Evolutionary conservation across 257 asterid species (phyloP).

Genomic region (Nicotiana attenuata): DNA sequence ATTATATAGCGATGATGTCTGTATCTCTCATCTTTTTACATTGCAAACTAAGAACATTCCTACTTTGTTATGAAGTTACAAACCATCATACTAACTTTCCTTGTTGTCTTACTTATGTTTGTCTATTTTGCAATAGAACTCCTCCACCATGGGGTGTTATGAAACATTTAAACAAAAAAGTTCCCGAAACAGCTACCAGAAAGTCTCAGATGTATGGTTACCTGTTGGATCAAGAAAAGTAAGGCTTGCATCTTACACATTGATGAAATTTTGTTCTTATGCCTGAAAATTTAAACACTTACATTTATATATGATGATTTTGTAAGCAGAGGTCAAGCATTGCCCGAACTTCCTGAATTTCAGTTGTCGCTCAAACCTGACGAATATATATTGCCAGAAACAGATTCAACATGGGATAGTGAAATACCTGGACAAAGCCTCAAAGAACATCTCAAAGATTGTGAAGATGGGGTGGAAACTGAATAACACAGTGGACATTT

Average conservation of each 20-base stretch:
- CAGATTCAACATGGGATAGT: slow-evolving; percentile 54
- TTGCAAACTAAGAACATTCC: neutral
- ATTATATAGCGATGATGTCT: no score
- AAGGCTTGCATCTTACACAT: slow-evolving; percentile 2
- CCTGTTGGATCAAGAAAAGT: slow-evolving; percentile 70
- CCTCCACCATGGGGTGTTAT: slow-evolving; percentile 77
- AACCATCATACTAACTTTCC: neutral
- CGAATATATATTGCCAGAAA: slow-evolving; percentile 55
- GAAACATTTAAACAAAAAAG: slow-evolving; percentile 70
- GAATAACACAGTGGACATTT: neutral
- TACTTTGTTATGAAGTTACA: neutral
- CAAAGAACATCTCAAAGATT: slow-evolving; percentile 39
- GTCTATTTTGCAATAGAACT: slow-evolving; percentile 28
- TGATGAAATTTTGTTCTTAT: neutral
- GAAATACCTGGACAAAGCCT: slow-evolving; percentile 40
- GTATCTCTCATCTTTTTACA: neutral
- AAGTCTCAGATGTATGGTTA: slow-evolving; percentile 68
- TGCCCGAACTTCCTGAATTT: slow-evolving; percentile 82
- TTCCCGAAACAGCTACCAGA: slow-evolving; percentile 74
- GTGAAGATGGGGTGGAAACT: slow-evolving; percentile 21
- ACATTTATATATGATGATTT: neutral
- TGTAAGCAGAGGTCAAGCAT: slow-evolving; percentile 34
- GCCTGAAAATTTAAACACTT: neutral
- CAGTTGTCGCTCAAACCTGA: slow-evolving; percentile 74
- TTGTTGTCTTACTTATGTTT: neutral